Base-by-base conservation (phyloP, 495 filamentous ascomycete species). In the Lepidopterella palustris region DNA sequence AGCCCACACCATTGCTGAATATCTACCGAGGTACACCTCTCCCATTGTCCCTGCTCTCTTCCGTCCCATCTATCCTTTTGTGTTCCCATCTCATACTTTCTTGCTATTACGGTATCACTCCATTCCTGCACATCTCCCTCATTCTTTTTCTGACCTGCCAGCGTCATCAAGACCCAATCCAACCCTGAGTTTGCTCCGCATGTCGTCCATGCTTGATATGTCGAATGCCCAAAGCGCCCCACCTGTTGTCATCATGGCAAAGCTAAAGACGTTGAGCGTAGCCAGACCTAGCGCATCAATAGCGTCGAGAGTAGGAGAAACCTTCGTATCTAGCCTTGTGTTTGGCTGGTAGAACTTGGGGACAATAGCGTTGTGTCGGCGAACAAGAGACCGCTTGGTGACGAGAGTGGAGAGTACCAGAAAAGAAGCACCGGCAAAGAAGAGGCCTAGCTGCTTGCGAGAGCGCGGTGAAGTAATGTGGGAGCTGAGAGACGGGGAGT, bases 221-320 rank as follows among this genome's bases (percentile, higher is more conserved):
- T 93, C 84, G 45, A 92, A 78, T 0, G 81, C 83, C 78, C 82
- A 93, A 26, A 86, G 67, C 27, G 80, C 60, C 0, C 83, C 89
- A 4, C 91, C 91, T 6, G 75, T 75, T 13, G 73, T 67, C 81
- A 89, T 83, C 72, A 93, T 84, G 10, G 76, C 79, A 40, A 89
- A 80, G 57, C 82, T 85, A 24, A 85, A 24, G 3, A 89, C 85
- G 64, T 93, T 92, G 57, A 95, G 75, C 0, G 90, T 93, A 0
- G 91, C 90, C n/a, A 95, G 71, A 52, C 82, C 85, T 10, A 96
- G 74, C 4, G 91, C 91, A 70, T 92, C 84, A 45, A 89, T 68
- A 0, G 90, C 90, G 21, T 92, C 82, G 27, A 82, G 60, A 1
- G 79, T 74, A 48, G 86, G 81, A 65, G 74, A 75, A 61, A 71